Conservation (phyloP, 208 protist genomes). For the Leishmania amazonensis region DNA sequence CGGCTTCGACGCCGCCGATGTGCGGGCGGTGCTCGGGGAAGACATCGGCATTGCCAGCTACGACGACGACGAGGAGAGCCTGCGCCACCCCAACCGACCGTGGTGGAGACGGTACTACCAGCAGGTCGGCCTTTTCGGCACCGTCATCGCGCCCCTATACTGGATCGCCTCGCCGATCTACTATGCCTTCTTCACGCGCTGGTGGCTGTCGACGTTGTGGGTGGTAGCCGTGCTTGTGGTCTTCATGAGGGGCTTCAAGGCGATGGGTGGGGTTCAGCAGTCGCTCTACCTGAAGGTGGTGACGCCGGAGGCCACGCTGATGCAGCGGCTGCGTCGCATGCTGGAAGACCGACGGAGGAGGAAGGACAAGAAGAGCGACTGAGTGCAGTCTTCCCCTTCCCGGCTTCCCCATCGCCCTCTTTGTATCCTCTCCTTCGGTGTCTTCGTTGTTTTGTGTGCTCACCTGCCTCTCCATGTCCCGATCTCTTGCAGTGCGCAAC, state of each 20-base stretch:
- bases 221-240: conserved; percentile 7
- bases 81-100: conserved; percentile 21
- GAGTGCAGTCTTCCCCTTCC: neutral
- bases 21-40: conserved; percentile 59
- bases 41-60: conserved; percentile 49
- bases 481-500: too few relatives aligned
- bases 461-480: too few relatives aligned
- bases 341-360: neutral
- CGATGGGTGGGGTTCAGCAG: conserved; percentile 23
- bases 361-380: conserved; percentile 21
- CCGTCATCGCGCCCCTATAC: conserved; percentile 12
- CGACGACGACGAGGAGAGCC: conserved; percentile 47
- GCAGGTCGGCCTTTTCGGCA: conserved; percentile 26
- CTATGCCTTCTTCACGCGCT: conserved; percentile 18
- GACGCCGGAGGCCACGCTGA: conserved; percentile 17
- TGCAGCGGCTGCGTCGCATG: conserved; percentile 22
- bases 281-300: conserved; percentile 22
- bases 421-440: neutral
- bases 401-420: neutral
- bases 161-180: conserved; percentile 30
- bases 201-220: conserved; percentile 22
- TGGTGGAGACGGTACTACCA: conserved; percentile 29
- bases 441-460: neutral
- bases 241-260: conserved; percentile 12
- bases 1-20: conserved; percentile 60